Evolutionary conservation across 805 yeast species (phyloP).

Genomic region (Suhomyces pyralidae): DNA sequence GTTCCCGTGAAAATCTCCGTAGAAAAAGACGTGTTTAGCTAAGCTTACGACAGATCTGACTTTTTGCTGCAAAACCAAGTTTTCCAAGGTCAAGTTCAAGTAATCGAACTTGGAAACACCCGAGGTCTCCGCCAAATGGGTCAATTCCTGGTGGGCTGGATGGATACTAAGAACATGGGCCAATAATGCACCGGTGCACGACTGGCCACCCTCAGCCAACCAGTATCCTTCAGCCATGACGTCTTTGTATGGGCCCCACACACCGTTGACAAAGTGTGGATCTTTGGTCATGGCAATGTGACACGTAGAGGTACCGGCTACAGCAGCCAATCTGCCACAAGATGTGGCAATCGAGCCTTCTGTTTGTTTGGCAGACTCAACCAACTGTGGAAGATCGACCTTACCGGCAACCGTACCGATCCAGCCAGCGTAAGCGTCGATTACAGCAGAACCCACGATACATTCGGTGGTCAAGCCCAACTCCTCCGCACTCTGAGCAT

Average conservation of each 20-base stretch:
- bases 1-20: conserved; percentile 96
- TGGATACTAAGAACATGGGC: conserved; percentile 86
- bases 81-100: conserved; percentile 71
- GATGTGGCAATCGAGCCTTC: conserved; percentile 53
- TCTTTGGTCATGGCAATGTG: conserved; percentile 84
- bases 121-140: conserved; percentile 62
- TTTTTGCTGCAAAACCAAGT: conserved; percentile 52
- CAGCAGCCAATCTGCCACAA: conserved; percentile 89
- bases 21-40: conserved; percentile 83
- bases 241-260: conserved; percentile 98
- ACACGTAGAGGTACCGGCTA: conserved; percentile 98
- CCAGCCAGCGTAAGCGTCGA: conserved; percentile 99
- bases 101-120: conserved; percentile 77
- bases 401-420: conserved; percentile 95
- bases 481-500: conserved; percentile 66
- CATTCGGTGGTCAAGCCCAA: conserved; percentile 78
- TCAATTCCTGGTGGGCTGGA: conserved; percentile 78
- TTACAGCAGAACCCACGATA: conserved; percentile 91
- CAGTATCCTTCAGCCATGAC: conserved; percentile 86
- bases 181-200: conserved; percentile 91
- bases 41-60: conserved; percentile 74
- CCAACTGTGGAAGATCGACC: conserved; percentile 58
- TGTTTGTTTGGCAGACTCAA: conserved; percentile 45
- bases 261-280: conserved; percentile 90
- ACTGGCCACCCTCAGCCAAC: conserved; percentile 99